phyloP scores from a whole-genome alignment of 2,329 filamentous ascomycete genomes.

The Colletotrichum agaves region DNA sequence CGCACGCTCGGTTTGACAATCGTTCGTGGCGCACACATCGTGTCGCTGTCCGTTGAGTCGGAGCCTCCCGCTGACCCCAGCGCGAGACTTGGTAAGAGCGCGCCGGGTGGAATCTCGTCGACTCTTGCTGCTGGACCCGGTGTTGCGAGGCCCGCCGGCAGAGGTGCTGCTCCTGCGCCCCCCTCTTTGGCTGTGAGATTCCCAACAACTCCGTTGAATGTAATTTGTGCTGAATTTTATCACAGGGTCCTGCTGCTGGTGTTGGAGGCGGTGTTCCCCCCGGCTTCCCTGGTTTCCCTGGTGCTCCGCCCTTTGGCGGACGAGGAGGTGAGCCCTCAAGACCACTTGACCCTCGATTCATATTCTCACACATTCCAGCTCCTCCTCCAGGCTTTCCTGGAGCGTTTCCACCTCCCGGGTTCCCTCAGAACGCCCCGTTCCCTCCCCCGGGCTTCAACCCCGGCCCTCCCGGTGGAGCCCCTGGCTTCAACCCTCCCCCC shows the following conservation, averaged over 20 bases:
- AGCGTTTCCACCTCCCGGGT: conserved; percentile 58
- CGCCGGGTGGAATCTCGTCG: conserved; percentile 74
- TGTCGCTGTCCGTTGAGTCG: conserved; percentile 94
- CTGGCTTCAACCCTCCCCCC: conserved; percentile 81
- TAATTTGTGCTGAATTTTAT: not conserved
- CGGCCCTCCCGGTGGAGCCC: conserved; percentile 61
- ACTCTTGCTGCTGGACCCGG: conserved; percentile 86
- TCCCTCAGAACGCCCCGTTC: conserved; percentile 53
- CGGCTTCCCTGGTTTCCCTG: conserved; percentile 64
- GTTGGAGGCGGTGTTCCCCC: conserved; percentile 78
- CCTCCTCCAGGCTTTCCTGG: conserved; percentile 63
- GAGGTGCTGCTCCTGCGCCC: conserved; percentile 72
- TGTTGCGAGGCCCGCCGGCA: conserved; percentile 89
- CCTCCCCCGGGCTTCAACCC: conserved; percentile 65
- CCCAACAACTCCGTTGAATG: not conserved
- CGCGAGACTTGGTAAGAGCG: conserved; percentile 83
- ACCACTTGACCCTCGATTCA: conserved; percentile 3
- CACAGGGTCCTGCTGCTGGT: conserved; percentile 82
- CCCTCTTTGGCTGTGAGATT: conserved; percentile 79
- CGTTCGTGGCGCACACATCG: conserved; percentile 91
- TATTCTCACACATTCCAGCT: conserved; percentile 50
- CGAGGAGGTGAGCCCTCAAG: conserved; percentile 62
- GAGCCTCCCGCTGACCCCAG: conserved; percentile 95
- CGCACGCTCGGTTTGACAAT: conserved; percentile 96
- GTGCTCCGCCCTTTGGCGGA: conserved; percentile 61